Evolutionary conservation across 164 flowering plant genomes (phyloP).

Genomic region (Aristolochia fimbriata): DNA sequence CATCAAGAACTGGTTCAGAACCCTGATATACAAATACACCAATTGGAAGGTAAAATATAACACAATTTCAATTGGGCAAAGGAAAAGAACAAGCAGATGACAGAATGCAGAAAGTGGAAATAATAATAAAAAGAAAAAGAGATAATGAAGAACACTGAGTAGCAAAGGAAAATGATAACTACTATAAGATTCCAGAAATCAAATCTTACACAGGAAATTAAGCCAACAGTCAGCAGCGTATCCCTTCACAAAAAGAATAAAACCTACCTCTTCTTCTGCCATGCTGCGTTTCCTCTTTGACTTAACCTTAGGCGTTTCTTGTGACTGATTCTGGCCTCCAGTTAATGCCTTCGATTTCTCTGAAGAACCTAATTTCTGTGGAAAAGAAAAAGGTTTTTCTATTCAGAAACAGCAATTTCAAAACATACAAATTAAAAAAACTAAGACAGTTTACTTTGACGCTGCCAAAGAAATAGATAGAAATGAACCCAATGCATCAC

Average conservation of each 20-base stretch:
- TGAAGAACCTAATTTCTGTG: slow-evolving; percentile 24
- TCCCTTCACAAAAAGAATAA: background rate
- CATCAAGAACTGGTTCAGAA: slow-evolving; percentile 21
- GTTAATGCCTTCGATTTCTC: slow-evolving; percentile 33
- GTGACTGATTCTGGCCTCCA: slow-evolving; percentile 21
- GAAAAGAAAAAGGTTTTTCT: background rate
- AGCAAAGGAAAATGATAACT: too few relatives aligned
- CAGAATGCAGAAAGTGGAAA: background rate
- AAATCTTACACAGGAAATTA: too few relatives aligned
- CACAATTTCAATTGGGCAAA: background rate
- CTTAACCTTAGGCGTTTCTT: slow-evolving; percentile 32
- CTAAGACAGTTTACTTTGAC: too few relatives aligned
- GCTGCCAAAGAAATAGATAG: too few relatives aligned
- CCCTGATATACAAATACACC: background rate
- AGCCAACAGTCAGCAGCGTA: background rate
- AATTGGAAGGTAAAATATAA: too few relatives aligned
- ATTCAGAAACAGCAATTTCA: too few relatives aligned
- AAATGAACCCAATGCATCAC: too few relatives aligned
- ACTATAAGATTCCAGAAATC: too few relatives aligned
- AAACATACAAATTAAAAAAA: too few relatives aligned
- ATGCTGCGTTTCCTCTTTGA: slow-evolving; percentile 45
- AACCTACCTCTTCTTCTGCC: slow-evolving; percentile 31
- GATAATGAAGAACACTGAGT: too few relatives aligned
- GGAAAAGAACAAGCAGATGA: background rate
- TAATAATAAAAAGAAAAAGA: background rate